These are phyloP conservation scores for Ilyonectria robusta DNA, from an alignment of 2,329 filamentous ascomycete genomes.

Conservation along the genomic window DNA sequence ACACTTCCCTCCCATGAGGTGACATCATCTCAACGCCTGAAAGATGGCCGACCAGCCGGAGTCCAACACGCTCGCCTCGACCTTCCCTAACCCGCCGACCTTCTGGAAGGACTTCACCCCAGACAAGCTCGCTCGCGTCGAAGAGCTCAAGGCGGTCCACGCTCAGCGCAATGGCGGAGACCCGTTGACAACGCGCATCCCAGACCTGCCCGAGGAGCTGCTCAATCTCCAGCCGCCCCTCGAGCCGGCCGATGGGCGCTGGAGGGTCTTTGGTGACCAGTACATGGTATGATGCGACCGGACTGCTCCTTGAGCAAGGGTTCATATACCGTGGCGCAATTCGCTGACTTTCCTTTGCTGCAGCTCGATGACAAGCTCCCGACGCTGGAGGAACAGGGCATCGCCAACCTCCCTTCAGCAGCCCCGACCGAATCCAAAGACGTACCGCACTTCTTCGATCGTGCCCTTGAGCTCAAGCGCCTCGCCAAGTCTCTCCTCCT, in stretches of 20 bases:
- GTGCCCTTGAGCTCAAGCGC: slow-evolving; percentile 78
- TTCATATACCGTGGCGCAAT: neutral
- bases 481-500: slow-evolving; percentile 88
- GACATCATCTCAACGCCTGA: slow-evolving; percentile 31
- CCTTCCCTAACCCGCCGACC: slow-evolving; percentile 88
- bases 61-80: slow-evolving; percentile 67
- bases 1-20: slow-evolving; percentile 27
- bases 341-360: slow-evolving; percentile 14
- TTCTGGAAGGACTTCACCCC: slow-evolving; percentile 92
- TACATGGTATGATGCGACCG: slow-evolving; percentile 62
- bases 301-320: neutral
- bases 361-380: slow-evolving; percentile 74
- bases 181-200: slow-evolving; percentile 52
- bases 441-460: slow-evolving; percentile 71
- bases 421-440: slow-evolving; percentile 60
- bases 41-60: slow-evolving; percentile 73
- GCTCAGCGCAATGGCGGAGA: slow-evolving; percentile 50
- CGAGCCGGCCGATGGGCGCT: slow-evolving; percentile 78
- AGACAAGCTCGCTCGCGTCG: slow-evolving; percentile 75
- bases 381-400: slow-evolving; percentile 77
- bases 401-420: slow-evolving; percentile 73
- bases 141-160: slow-evolving; percentile 58
- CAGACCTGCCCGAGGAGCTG: slow-evolving; percentile 77
- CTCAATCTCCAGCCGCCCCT: slow-evolving; percentile 85
- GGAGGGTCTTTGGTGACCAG: slow-evolving; percentile 80